Evolutionary conservation across 768 basidiomycete genomes (phyloP).

Genomic region (Phanerochaete carnosa): DNA sequence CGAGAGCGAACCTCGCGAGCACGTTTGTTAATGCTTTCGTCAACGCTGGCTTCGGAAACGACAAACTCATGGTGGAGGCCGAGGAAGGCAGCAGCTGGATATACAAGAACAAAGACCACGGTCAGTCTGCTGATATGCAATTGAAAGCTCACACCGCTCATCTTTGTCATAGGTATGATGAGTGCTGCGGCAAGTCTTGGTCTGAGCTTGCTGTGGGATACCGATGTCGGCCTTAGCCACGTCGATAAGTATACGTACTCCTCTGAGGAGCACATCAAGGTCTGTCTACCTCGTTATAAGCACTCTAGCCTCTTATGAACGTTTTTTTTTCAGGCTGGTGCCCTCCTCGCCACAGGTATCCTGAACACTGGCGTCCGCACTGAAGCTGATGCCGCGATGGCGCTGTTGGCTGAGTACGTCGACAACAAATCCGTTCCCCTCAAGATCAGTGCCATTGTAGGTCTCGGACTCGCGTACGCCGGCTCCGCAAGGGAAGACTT

Average conservation of each 20-base stretch:
- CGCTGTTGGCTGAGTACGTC: conserved; percentile 86
- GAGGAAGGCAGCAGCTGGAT: conserved; percentile 98
- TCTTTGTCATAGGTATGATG: conserved; percentile 73
- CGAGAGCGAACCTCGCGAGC: conserved; percentile 89
- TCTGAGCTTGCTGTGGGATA: conserved; percentile 92
- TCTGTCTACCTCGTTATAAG: conserved; percentile 16
- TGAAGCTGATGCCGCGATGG: conserved; percentile 90
- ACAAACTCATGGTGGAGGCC: conserved; percentile 96
- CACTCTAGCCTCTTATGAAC: neutral
- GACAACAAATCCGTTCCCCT: conserved; percentile 83
- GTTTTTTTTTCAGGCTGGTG: conserved; percentile 61
- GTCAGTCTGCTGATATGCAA: conserved; percentile 34
- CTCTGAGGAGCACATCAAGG: conserved; percentile 94
- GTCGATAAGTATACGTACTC: conserved; percentile 99
- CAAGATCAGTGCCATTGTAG: conserved; percentile 86
- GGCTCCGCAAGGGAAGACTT: conserved; percentile 92
- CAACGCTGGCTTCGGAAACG: conserved; percentile 97
- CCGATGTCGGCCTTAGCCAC: conserved; percentile 88
- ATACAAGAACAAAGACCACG: conserved; percentile 99
- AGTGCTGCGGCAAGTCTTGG: conserved; percentile 94
- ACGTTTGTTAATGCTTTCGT: conserved; percentile 99
- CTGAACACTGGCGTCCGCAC: conserved; percentile 86
- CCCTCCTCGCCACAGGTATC: conserved; percentile 91
- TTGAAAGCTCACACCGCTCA: neutral
- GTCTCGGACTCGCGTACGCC: conserved; percentile 90